Evolutionary conservation across 345 rosid species (phyloP).

Genomic region (Populus simonii): DNA sequence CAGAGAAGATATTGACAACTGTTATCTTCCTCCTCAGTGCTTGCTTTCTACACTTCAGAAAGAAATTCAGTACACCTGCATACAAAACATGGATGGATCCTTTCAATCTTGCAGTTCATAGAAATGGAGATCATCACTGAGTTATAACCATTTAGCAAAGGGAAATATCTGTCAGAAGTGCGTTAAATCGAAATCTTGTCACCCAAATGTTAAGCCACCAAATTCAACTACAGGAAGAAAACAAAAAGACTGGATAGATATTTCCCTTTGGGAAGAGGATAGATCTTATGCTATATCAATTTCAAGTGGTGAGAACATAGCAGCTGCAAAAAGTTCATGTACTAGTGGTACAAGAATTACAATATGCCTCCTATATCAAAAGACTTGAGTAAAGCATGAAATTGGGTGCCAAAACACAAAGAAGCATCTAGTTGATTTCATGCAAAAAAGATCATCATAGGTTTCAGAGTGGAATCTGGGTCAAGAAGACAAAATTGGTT

Average conservation of each 20-base stretch:
- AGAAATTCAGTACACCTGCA: slow-evolving; percentile 24
- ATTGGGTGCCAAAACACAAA: not conserved
- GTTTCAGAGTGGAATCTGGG: not conserved
- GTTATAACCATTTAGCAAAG: not conserved
- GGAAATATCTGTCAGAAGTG: not conserved
- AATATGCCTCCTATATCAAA: not conserved
- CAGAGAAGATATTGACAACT: slow-evolving; percentile 4
- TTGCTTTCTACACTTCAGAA: not conserved
- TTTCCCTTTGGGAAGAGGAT: not conserved
- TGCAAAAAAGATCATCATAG: not conserved
- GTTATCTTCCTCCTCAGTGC: not conserved
- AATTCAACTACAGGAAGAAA: not conserved
- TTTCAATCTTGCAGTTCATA: not conserved
- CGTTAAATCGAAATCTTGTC: not conserved
- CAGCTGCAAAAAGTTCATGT: not conserved
- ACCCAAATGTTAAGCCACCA: not conserved
- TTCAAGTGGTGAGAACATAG: not conserved
- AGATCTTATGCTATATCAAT: not conserved
- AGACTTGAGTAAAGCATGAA: not conserved
- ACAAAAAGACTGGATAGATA: not conserved
- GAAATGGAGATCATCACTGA: not conserved
- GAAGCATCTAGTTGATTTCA: not conserved
- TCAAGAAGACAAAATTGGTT: not conserved
- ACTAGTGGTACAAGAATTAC: not conserved
- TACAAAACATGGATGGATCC: not conserved